These are phyloP conservation scores for Herpetomonas samuelpessoai DNA, from an alignment of 208 protist species.

Conservation along the genomic window DNA sequence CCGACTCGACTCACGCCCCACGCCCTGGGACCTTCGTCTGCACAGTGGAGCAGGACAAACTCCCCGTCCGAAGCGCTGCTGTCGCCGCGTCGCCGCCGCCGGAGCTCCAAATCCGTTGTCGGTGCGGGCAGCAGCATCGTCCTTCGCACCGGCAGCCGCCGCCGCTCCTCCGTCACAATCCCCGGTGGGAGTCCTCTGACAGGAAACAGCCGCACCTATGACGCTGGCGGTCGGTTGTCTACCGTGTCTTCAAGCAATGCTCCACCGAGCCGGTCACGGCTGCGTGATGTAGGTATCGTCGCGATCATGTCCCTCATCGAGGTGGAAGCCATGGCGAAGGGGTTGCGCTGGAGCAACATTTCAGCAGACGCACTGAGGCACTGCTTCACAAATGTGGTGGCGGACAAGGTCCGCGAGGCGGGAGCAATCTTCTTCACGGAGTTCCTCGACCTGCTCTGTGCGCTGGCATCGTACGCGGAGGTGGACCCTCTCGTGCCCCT, in stretches of 20 bases:
- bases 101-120: no score
- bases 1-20: conserved; percentile 14
- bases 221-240: neutral
- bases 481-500: conserved; percentile 48
- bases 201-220: neutral
- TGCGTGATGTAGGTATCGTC: conserved; percentile 63
- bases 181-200: neutral
- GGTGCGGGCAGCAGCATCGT: neutral
- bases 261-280: conserved; percentile 3
- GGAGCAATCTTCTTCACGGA: conserved; percentile 65
- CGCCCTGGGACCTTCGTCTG: no score
- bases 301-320: conserved; percentile 42
- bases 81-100: no score
- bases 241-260: neutral
- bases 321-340: conserved; percentile 39
- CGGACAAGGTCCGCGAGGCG: conserved; percentile 41
- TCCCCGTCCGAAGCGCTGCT: no score
- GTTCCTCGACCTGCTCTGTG: conserved; percentile 65
- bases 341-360: conserved; percentile 40
- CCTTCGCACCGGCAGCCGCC: neutral
- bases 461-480: conserved; percentile 37
- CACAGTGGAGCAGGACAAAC: no score
- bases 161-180: neutral
- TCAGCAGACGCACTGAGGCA: conserved; percentile 22
- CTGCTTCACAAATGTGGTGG: conserved; percentile 35